Evolutionary conservation across 2,329 filamentous ascomycete genomes (phyloP), one percentile per base, ranked within the genome.

Genomic region (Fusarium austroafricanum): DNA sequence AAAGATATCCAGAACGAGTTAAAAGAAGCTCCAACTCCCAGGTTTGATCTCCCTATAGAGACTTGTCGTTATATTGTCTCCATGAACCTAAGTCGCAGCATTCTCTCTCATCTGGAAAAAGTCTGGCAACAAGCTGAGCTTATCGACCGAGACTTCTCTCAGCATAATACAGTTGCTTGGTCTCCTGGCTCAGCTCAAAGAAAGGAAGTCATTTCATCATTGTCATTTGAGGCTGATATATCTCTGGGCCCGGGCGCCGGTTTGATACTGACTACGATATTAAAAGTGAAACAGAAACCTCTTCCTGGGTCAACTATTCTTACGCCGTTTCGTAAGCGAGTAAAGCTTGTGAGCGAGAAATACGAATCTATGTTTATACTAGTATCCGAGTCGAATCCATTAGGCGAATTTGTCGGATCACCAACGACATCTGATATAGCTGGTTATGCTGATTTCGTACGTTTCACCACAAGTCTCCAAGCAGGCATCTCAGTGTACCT

Each of bases 341-440:
- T 95, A 11, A 74, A 78, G 5, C 77, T 75, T 10, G 79, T 90
- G 0, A 83, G 87, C 14, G 55, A 73, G 2, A 84, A 88, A 11
- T 95, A 96, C 73, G 89, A 92, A 65, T 82, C 81, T 6, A 80
- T 97, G 2, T 78, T 91, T 2, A 80, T 97, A 2, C 76, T 96
- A 1, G 83, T 96, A 2, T 89, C 86, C n/a, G 85, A 89, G 55
- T 77, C 76, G 3, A 83, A 81, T 46, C 68, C 65, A 2, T 40
- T 74, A 1, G 81, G 82, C 14, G 84, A 87, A 63, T 79, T 76
- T 6, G 74, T 79, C 35, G 75, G 76, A 57, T 72, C 76, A 33
- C 69, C 83, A 5, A 78, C 76, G 3, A 45, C 75, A 1, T 79
- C 81, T 1, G 85, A 88, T 45, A 72, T 79, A 11, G 72, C 74